Evolutionary conservation across 768 basidiomycete genomes (phyloP).

Genomic region (Trametes elegans): DNA sequence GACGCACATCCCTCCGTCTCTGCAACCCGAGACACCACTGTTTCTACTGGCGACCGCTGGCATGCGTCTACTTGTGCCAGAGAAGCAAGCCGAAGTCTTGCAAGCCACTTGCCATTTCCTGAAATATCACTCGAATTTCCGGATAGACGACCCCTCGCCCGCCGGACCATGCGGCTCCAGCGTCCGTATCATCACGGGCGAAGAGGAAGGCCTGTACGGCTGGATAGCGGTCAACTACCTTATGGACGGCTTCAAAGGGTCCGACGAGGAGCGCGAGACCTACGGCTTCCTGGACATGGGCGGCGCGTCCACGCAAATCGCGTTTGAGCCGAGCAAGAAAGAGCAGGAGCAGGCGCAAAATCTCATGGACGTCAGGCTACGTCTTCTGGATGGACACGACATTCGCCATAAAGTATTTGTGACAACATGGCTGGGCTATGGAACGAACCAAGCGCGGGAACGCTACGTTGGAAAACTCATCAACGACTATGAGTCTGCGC

Average conservation of each 20-base stretch:
- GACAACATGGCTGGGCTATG: conserved; percentile 98
- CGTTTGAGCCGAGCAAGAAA: conserved; percentile 78
- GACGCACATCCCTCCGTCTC: conserved; percentile 80
- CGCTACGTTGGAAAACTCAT: conserved; percentile 79
- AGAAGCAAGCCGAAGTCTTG: conserved; percentile 72
- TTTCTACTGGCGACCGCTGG: conserved; percentile 97
- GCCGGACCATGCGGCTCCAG: conserved; percentile 89
- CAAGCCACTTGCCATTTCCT: conserved; percentile 76
- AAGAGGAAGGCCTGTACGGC: conserved; percentile 97
- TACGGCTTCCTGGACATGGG: conserved; percentile 99
- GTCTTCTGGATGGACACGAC: conserved; percentile 80
- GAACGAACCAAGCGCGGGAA: conserved; percentile 95
- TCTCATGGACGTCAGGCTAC: conserved; percentile 77
- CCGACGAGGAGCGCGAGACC: conserved; percentile 64
- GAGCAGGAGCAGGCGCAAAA: conserved; percentile 57
- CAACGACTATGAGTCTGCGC: conserved; percentile 48
- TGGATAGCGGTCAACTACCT: conserved; percentile 99
- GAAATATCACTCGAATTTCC: conserved; percentile 71
- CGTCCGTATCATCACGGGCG: conserved; percentile 92
- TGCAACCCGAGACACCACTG: conserved; percentile 81
- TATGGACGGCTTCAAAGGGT: conserved; percentile 86
- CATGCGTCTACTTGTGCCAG: conserved; percentile 81
- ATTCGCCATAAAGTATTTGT: conserved; percentile 93
- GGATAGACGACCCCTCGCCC: conserved; percentile 60
- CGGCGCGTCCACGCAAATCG: conserved; percentile 97